Evolutionary conservation across 805 yeast genomes (phyloP), one percentile per base, ranked within the genome.

Genomic region (Saturnispora sekii): DNA sequence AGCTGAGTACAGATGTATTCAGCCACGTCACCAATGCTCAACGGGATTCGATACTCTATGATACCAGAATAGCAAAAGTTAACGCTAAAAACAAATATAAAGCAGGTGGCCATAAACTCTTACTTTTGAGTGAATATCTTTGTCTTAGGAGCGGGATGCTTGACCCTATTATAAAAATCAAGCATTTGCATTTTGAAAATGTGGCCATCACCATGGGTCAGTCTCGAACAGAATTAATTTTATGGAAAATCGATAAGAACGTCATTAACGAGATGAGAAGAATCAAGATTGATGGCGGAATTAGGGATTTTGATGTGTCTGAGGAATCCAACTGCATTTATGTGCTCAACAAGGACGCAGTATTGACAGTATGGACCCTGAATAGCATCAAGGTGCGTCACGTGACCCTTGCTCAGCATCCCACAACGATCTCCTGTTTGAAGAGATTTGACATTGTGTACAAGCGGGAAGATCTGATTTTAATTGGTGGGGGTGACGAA

Each of bases 201-300:
- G 58, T 73, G 1, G 64, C 82, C 11, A 48, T 82, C 8, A 74
- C 81, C 47, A 58, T 76, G 29, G 88, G 82, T 55, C 50, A 41
- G 0, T 63, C 57, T 5, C 89, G 93, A 0, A 58, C 59, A 1
- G 74, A 76, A 3, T 21, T 49, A 29, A 69, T 71, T 14, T 49
- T 80, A 2, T 86, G 95, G 95, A 87, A 86, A 53, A 54, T 77
- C 34, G 69, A 77, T 2, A 57, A 79, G 29, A 67, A 66, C 42
- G 70, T 70, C 42, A 68, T 83, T 3, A 61, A 84, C 45, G 56
- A 58, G 39, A 50, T 58, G 6, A 48, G 16, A 3, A 32, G 36
- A 33, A 40, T 40, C 16, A 16, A 21, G 16, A 10, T 32, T 18
- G 26, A 55, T 8, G 42, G 48, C 5, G 52, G 47, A 5, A 48